Base-by-base conservation (phyloP, 1,284 basidiomycete genomes). In the Prillingera fragicola region DNA sequence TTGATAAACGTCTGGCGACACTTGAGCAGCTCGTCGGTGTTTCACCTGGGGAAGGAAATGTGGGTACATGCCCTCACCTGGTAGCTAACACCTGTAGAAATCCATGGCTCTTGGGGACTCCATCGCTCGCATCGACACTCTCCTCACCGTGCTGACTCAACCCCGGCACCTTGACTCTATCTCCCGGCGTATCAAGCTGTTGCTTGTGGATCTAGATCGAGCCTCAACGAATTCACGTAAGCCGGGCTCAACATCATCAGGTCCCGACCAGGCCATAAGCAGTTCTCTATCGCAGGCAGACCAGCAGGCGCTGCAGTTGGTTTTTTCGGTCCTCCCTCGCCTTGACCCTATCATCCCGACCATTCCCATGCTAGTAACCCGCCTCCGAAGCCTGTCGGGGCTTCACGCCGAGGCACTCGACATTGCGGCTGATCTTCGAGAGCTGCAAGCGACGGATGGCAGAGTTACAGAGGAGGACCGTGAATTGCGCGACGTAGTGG, bases 91-190 rank as follows among this genome's bases (percentile, higher is more conserved):
- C 34, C 24, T n/a, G 27, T 3, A 41, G 49, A 31, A 19, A 7
- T 25, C 41, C 14, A 38, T 42, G 18, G 41, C 41, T 26, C 7
- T 59, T 81, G 80, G 70, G 74, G 8, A 80, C 82, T 80, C 89
- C 33, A 75, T 97, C 32, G 79, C 79, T 14, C 82, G 87, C 23
- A 79, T 96, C 28, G 89, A 88, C 62, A 81, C 83, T 22, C 50
- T 65, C 45, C 75, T 97, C 23, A 81, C 83, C 2, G 76, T 97
- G 13, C 80, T 98, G 39, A 88, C 91, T 0, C 91, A 97, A 73
- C 94, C 95, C 0, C 82, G 91, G 6, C 92, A 98, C 65, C 83
- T 98, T 28, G 94, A 98, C 68, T 85, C 89, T n/a, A 87, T 97
- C 53, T 90, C 90, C 1, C 81, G 92, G 14, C 83, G 94, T 8